Percentiles rank a stretch among this genome's conserved stretches.
phyloP scores from a whole-genome alignment of 148 eudicot species.

The Agrostemma githago region DNA sequence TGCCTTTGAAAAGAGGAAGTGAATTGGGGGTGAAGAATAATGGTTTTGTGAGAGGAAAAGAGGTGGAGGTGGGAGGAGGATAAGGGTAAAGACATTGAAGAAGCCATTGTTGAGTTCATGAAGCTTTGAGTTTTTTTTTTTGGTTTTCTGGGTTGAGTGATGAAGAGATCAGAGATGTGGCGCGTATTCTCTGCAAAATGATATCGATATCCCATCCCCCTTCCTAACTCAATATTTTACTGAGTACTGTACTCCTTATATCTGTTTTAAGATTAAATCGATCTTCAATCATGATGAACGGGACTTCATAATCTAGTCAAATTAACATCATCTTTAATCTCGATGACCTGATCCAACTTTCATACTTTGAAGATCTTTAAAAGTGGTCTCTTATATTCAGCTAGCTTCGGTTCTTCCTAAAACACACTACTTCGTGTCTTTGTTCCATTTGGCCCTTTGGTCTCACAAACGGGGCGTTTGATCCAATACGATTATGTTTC shows the following conservation, averaged over 20 bases:
- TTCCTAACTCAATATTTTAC: too few species aligned
- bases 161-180: not conserved
- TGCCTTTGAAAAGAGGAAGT: conserved; percentile 8
- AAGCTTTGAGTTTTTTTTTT: not conserved
- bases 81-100: conserved; percentile 45
- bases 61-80: conserved; percentile 16
- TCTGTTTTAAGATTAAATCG: too few species aligned
- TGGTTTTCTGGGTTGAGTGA: not conserved
- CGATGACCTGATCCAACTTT: too few species aligned
- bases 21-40: not conserved
- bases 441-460: not conserved
- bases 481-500: too few species aligned
- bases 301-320: too few species aligned
- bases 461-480: not conserved
- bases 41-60: conserved; percentile 11
- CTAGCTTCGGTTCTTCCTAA: too few species aligned
- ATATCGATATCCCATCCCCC: not conserved
- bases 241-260: too few species aligned
- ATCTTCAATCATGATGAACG: too few species aligned
- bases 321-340: too few species aligned
- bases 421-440: too few species aligned
- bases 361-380: too few species aligned
- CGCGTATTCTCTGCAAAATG: not conserved
- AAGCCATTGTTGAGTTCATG: conserved; percentile 39
- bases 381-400: too few species aligned